Conservation (phyloP, 441 rosid species). For the Codiaeum variegatum region DNA sequence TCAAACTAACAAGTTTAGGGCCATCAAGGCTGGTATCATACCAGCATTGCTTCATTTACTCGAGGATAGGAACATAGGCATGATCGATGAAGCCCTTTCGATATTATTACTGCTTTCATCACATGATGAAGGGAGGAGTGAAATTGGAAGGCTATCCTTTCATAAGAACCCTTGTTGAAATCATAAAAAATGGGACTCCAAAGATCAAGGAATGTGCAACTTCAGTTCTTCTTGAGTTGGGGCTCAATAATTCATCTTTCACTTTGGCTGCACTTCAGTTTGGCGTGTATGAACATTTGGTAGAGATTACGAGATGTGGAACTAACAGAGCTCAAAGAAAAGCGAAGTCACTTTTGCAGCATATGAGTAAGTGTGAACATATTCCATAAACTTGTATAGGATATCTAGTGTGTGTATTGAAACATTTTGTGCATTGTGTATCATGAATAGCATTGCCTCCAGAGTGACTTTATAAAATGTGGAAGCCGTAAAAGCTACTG, state of each 20-base stretch:
- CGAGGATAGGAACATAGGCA: constrained; percentile 41
- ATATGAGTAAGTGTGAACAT: constrained; percentile 59
- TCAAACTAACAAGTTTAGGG: constrained; percentile 48
- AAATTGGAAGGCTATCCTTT: constrained; percentile 41
- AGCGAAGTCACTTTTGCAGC: constrained; percentile 51
- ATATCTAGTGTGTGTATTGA: neutral
- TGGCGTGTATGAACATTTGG: constrained; percentile 49
- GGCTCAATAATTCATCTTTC: constrained; percentile 38
- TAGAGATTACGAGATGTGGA: constrained; percentile 42
- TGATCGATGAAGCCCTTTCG: constrained; percentile 62
- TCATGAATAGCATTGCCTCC: neutral
- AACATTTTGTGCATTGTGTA: neutral
- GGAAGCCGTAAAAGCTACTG: no score
- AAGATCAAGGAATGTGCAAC: constrained; percentile 64
- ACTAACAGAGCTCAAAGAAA: constrained; percentile 60
- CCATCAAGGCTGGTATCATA: constrained; percentile 48
- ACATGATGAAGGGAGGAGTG: constrained; percentile 37
- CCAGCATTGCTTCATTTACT: constrained; percentile 42
- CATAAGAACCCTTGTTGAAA: constrained; percentile 40
- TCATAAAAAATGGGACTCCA: constrained; percentile 47
- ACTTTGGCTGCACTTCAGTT: constrained; percentile 50
- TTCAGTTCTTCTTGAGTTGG: constrained; percentile 50
- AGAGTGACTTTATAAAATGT: no score
- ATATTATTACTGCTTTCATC: constrained; percentile 48
- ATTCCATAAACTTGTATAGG: constrained; percentile 31